Evolutionary conservation across 495 filamentous ascomycete genomes (phyloP).

Genomic region (Cercophora newfieldiana): DNA sequence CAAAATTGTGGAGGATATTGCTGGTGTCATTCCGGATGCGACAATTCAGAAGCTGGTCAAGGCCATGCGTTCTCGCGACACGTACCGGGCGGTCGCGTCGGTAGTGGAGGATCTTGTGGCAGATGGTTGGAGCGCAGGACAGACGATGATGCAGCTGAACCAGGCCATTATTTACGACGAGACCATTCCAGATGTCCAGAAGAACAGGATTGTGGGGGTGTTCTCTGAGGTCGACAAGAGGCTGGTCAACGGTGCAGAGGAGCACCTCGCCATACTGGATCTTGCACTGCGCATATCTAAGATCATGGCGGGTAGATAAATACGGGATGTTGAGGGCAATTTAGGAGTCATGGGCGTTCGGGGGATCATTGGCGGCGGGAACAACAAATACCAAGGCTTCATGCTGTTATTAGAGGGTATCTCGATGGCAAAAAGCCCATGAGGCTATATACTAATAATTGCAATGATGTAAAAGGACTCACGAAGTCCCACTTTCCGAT

Average conservation of each 20-base stretch:
- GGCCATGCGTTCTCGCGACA: constrained; percentile 66
- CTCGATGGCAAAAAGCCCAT: neutral
- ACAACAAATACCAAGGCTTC: neutral
- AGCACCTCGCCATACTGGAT: constrained; percentile 89
- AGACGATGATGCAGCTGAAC: constrained; percentile 82
- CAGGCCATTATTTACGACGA: constrained; percentile 82
- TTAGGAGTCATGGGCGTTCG: neutral
- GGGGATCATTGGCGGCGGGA: neutral
- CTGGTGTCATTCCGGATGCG: constrained; percentile 80
- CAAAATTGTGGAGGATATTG: constrained; percentile 86
- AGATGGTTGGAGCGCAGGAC: constrained; percentile 97
- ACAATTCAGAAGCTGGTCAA: constrained; percentile 69
- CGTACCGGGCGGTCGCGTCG: constrained; percentile 72
- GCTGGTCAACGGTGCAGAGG: constrained; percentile 94
- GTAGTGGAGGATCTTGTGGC: constrained; percentile 88
- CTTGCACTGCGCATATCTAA: constrained; percentile 75
- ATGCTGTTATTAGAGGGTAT: constrained; percentile 2
- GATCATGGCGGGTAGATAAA: constrained; percentile 58
- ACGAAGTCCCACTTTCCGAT: constrained; percentile 22
- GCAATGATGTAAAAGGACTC: neutral
- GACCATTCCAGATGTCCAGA: constrained; percentile 74
- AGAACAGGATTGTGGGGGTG: constrained; percentile 83
- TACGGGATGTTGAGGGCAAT: neutral
- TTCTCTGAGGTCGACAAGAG: constrained; percentile 95
- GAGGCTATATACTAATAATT: constrained; percentile 2